Evolutionary conservation across 257 asterid species (phyloP), one percentile per base, ranked within the genome.

Genomic region (Lavandula angustifolia): DNA sequence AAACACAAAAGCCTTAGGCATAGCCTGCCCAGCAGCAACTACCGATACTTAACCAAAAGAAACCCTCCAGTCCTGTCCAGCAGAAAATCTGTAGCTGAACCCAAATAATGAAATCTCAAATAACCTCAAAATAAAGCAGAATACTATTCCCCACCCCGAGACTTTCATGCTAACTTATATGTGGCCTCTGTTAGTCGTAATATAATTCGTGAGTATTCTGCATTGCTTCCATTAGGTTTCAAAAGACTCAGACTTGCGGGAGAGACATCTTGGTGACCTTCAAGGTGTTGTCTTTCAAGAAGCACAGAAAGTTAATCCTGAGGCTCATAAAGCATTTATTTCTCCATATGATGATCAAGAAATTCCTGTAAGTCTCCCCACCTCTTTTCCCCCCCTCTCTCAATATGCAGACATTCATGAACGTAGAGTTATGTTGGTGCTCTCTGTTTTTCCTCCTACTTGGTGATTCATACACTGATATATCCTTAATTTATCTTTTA

Each of bases 191-290:
- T 44, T 44, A 12, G 12, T 44, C n/a, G 58, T 17, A 47, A 33
- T 57, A 49, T 7, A 4, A 42, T 31, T 41, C 54, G 66, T 51
- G 67, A 76, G 53, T 54, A 48, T 11, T 56, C 10, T 56, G 33
- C 53, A 17, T 66, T 63, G 37, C 50, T 55, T 56, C 50, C 54
- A 44, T 71, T 79, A 87, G 99, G 95, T 89, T 54, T 70, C 62
- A 65, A 89, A 79, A 84, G 94, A 84, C 38, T 82, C 81, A 6
- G 84, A 64, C 66, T 79, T 89, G 62, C 83, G 97, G 72, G 99
- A 89, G 74, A 89, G 96, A 60, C 88, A 92, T 79, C 74, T 85
- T 48, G 99, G 99, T 49, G 94, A 81, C 75, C 85, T 92, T 72
- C 95, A 92, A 82, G 99, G 99, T 48, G 74, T 73, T 51, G 60